phyloP scores from a whole-genome alignment of 2,329 filamentous ascomycete species.

The Rutstroemia sydowiana region DNA sequence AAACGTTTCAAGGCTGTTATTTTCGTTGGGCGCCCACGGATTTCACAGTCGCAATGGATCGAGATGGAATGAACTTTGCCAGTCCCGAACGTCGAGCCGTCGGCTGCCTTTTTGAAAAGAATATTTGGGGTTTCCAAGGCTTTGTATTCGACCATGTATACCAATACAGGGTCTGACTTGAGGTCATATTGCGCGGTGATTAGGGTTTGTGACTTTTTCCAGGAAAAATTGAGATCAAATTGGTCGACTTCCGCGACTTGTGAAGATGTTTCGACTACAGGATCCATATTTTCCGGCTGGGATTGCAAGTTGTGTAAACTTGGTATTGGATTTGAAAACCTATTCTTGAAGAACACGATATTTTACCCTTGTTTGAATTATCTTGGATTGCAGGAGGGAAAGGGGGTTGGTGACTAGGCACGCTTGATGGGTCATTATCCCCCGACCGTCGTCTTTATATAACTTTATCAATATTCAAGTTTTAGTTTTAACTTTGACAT shows the following conservation, averaged over 20 bases:
- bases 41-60: constrained; percentile 13
- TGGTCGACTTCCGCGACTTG: neutral
- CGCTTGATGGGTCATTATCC: too few relatives aligned
- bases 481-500: too few relatives aligned
- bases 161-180: constrained; percentile 3
- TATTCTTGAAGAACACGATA: too few relatives aligned
- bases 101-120: constrained; percentile 5
- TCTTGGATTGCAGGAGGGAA: too few relatives aligned
- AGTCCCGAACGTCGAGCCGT: constrained; percentile 9
- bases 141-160: constrained; percentile 16
- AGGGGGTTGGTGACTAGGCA: too few relatives aligned
- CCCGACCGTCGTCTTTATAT: too few relatives aligned
- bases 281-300: too few relatives aligned
- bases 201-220: constrained; percentile 15
- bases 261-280: too few relatives aligned
- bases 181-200: neutral
- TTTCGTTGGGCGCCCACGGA: constrained; percentile 9
- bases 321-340: too few relatives aligned
- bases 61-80: constrained; percentile 12
- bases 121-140: constrained; percentile 9
- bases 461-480: too few relatives aligned
- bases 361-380: too few relatives aligned
- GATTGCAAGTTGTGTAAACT: too few relatives aligned
- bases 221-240: constrained; percentile 15
- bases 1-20: constrained; percentile 15